Base-by-base conservation (phyloP, 352 stramenopile genomes). In the Globisporangium iwayamae region DNA sequence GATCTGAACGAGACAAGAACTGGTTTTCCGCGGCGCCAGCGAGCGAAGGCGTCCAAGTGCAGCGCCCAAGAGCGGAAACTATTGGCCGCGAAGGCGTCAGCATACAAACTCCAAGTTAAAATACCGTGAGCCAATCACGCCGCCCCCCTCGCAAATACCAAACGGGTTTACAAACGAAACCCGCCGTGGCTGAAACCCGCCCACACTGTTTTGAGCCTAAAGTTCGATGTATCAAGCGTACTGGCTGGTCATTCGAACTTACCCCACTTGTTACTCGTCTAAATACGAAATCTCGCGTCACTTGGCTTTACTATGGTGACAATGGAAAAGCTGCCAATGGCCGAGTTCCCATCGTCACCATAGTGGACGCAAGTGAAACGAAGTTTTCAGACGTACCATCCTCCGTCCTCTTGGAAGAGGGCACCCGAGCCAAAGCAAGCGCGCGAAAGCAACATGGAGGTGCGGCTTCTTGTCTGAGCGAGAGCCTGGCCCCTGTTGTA, bases 1-100 rank as follows among this genome's bases (percentile, higher is more conserved):
- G 81, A 87, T 76, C 78, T 77, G 78, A 87, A 87, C 78, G 78
- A 87, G 78, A 87, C 76, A 87, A 87, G 83, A 91, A 91, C 81
- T 91, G 83, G 67, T 70, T 70, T 66, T 58, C 62, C 38, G 43
- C 43, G 43, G 18, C 43, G 16, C 34, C 45, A 20, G 52, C 41
- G 9, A 56, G 56, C 45, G 39, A 46, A 65, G 63, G 43, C 43
- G 43, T 18, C 43, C 68, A 50, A 58, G 43, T 65, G 50, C 50
- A 69, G 48, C 13, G 39, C 63, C 56, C 63, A 71, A 60, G 48
- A 66, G 63, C 60, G 56, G 70, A 87, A 91, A 91, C 77, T 91
- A 91, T 91, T 91, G 82, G 82, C 80, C 80, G 78, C 63, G 82
- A 76, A 83, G 78, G 78, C 78, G 65, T 70, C 74, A 82, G 58